Evolutionary conservation across 352 stramenopile genomes (phyloP).

Genomic region (Phytophthora uliginosa): DNA sequence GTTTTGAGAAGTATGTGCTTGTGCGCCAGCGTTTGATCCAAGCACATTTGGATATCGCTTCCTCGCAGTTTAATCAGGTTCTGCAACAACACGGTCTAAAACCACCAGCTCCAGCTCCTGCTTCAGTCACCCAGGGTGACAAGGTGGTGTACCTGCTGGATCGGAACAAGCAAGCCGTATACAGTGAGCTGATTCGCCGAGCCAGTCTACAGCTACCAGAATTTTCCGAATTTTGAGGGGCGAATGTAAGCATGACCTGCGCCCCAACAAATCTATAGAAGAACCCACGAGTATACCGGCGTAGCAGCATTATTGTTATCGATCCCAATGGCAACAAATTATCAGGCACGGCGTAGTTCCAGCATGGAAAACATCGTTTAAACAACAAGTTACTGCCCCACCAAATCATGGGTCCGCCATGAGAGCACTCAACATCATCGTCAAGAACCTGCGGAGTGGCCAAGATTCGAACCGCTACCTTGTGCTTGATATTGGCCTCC

Average conservation of each 20-base stretch:
- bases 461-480: background rate
- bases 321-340: background rate
- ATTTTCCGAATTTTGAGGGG: background rate
- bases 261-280: background rate
- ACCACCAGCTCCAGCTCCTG: background rate
- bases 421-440: background rate
- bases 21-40: too few species aligned
- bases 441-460: background rate
- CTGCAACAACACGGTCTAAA: background rate
- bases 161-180: background rate
- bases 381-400: background rate
- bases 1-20: too few species aligned
- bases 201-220: background rate
- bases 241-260: background rate
- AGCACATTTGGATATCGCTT: too few species aligned
- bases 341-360: background rate
- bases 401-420: background rate
- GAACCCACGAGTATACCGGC: too few species aligned
- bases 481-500: background rate
- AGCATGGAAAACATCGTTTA: background rate
- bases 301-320: background rate
- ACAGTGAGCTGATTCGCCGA: background rate
- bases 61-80: background rate
- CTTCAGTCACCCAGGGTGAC: background rate
- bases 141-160: background rate